Evolutionary conservation across 495 filamentous ascomycete genomes (phyloP).

Genomic region (Daldinia vernicosa): DNA sequence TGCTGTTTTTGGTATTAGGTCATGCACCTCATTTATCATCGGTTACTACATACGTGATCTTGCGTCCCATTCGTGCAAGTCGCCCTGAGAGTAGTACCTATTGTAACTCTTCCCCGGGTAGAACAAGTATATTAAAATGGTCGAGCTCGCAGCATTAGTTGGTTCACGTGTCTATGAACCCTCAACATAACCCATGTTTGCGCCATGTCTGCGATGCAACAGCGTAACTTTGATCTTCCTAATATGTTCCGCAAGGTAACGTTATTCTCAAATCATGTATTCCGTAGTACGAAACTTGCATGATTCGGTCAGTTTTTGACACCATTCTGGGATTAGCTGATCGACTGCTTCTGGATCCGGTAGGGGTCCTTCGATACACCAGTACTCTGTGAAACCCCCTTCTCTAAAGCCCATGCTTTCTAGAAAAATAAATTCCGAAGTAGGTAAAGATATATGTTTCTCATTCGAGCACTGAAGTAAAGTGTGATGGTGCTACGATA

Average conservation of each 20-base stretch:
- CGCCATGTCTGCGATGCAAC: conserved; percentile 2
- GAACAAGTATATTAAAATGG: conserved; percentile 13
- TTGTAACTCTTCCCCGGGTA: not conserved
- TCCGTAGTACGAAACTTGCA: not conserved
- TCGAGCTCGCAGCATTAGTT: conserved; percentile 8
- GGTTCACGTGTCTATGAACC: conserved; percentile 16
- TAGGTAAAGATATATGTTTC: not conserved
- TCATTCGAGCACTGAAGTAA: not conserved
- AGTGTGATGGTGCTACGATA: not conserved
- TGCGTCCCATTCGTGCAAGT: not conserved
- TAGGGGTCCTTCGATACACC: not conserved
- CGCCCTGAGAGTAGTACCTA: too few relatives aligned
- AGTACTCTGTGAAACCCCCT: not conserved
- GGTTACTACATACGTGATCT: conserved; percentile 1
- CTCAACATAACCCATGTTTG: conserved; percentile 12
- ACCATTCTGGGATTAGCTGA: not conserved
- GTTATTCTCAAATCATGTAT: conserved; percentile 14
- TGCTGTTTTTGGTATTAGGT: not conserved
- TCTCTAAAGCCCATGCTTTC: not conserved
- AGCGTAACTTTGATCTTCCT: conserved; percentile 7
- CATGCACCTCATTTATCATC: not conserved
- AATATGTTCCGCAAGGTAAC: conserved; percentile 8
- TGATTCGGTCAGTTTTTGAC: conserved; percentile 7
- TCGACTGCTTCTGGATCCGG: not conserved
- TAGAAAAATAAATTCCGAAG: not conserved